Percentiles rank a stretch among this genome's conserved stretches.
Evolutionary conservation across 1,139 yeast genomes (phyloP).

Genomic region (Pichia sp.): DNA sequence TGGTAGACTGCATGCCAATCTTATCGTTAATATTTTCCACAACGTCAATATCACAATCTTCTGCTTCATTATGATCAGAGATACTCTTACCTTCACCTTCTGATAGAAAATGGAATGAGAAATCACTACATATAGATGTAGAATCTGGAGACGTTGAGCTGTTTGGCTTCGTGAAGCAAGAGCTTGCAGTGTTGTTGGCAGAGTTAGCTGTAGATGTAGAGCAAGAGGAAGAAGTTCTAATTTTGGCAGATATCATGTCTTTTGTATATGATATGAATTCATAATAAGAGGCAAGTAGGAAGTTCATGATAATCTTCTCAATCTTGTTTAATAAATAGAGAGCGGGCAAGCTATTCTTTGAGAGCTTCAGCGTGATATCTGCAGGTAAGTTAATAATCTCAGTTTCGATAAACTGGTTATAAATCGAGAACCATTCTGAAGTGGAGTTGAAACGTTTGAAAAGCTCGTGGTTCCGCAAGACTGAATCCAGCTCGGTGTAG

Average conservation of each 20-base stretch:
- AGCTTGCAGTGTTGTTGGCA: not conserved
- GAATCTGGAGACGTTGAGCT: not conserved
- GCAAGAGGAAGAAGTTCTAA: slow-evolving; percentile 6
- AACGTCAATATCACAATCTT: not conserved
- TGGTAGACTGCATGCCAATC: too few relatives aligned
- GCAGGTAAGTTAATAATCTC: slow-evolving; percentile 32
- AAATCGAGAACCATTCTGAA: slow-evolving; percentile 26
- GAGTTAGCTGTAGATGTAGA: slow-evolving; percentile 14
- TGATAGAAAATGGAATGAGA: not conserved
- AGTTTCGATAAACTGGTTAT: slow-evolving; percentile 25
- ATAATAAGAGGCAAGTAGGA: slow-evolving; percentile 27
- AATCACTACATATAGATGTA: slow-evolving; percentile 3
- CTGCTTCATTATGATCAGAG: not conserved
- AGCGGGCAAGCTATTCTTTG: slow-evolving; percentile 22
- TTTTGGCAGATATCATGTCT: slow-evolving; percentile 3
- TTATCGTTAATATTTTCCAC: not conserved
- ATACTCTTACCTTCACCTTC: not conserved
- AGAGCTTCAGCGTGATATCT: slow-evolving; percentile 21
- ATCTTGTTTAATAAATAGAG: slow-evolving; percentile 18
- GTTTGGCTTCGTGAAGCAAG: slow-evolving; percentile 8
- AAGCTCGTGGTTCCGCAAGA: slow-evolving; percentile 16
- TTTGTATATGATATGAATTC: slow-evolving; percentile 24
- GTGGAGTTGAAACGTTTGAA: slow-evolving; percentile 9
- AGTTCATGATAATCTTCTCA: slow-evolving; percentile 23
- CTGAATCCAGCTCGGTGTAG: slow-evolving; percentile 23